Percentiles rank a stretch among this genome's conserved stretches.
Conservation (phyloP, 495 filamentous ascomycete genomes). For the Neurospora sp. region DNA sequence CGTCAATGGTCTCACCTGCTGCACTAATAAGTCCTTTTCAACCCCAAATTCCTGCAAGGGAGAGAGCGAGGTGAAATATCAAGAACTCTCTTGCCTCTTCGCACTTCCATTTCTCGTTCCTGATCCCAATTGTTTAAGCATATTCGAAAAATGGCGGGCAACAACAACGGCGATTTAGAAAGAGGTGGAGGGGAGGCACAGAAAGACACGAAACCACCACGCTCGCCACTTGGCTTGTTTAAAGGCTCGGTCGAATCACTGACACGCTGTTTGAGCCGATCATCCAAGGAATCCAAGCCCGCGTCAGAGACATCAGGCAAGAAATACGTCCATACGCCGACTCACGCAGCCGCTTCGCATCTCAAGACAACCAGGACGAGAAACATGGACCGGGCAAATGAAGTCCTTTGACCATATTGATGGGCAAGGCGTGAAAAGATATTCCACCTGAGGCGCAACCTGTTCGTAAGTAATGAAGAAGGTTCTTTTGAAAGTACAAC, state of each 20-base stretch:
- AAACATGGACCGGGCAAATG: constrained; percentile 27
- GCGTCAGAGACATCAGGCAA: constrained; percentile 4
- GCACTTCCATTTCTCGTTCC: neutral
- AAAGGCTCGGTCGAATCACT: constrained; percentile 5
- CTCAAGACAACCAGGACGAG: constrained; percentile 29
- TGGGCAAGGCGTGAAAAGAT: neutral
- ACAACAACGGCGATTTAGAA: constrained; percentile 1
- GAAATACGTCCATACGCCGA: constrained; percentile 28
- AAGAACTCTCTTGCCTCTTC: neutral
- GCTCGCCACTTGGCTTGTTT: constrained; percentile 12
- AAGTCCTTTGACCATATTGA: constrained; percentile 15
- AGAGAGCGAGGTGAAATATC: neutral
- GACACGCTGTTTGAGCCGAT: constrained; percentile 1
- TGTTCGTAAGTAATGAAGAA: neutral
- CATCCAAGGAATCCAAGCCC: neutral
- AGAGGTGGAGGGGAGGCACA: neutral
- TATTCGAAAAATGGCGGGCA: constrained; percentile 1
- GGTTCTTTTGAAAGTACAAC: neutral
- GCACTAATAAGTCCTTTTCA: neutral
- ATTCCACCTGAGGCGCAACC: neutral
- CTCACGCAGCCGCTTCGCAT: constrained; percentile 31
- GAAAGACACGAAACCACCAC: neutral
- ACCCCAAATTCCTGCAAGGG: neutral
- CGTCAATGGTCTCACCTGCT: neutral
- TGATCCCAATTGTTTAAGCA: neutral